These are phyloP conservation scores for Spathaspora gorwiae DNA, from an alignment of 805 yeast species.

Conservation along the genomic window DNA sequence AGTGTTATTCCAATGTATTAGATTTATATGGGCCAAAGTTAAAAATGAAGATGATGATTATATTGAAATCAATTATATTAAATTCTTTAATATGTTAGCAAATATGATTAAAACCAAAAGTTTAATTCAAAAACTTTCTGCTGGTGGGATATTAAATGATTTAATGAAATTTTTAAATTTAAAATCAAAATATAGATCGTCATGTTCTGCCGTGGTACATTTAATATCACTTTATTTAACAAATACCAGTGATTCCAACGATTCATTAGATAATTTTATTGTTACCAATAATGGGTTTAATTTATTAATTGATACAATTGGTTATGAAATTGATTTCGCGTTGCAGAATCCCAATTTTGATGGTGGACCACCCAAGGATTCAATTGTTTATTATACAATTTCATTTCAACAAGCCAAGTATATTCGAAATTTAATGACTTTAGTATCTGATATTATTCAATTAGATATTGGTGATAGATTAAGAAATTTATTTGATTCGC, in stretches of 20 bases:
- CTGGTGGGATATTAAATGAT: conserved; percentile 73
- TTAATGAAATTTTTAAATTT: conserved; percentile 57
- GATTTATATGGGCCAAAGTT: conserved; percentile 53
- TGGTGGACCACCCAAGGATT: conserved; percentile 52
- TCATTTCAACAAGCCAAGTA: conserved; percentile 56
- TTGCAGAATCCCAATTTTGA: conserved; percentile 53
- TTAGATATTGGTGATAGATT: conserved; percentile 81
- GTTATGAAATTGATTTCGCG: conserved; percentile 62
- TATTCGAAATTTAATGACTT: conserved; percentile 49
- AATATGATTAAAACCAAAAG: conserved; percentile 55
- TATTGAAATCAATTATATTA: conserved; percentile 43
- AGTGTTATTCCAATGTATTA: conserved; percentile 63
- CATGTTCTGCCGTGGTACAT: conserved; percentile 61
- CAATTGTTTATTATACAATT: conserved; percentile 48
- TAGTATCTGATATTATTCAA: conserved; percentile 59
- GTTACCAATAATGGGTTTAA: conserved; percentile 64
- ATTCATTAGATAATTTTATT: conserved; percentile 53
- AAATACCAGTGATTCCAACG: conserved; percentile 31
- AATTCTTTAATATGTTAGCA: conserved; percentile 57
- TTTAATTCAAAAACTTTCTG: conserved; percentile 51
- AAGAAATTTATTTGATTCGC: conserved; percentile 81
- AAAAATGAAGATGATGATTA: conserved; percentile 33
- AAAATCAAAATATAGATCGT: conserved; percentile 47
- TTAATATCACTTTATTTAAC: conserved; percentile 44
- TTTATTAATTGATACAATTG: conserved; percentile 53